Conservation (phyloP, 805 yeast species). For the Danielia reshetovae region DNA sequence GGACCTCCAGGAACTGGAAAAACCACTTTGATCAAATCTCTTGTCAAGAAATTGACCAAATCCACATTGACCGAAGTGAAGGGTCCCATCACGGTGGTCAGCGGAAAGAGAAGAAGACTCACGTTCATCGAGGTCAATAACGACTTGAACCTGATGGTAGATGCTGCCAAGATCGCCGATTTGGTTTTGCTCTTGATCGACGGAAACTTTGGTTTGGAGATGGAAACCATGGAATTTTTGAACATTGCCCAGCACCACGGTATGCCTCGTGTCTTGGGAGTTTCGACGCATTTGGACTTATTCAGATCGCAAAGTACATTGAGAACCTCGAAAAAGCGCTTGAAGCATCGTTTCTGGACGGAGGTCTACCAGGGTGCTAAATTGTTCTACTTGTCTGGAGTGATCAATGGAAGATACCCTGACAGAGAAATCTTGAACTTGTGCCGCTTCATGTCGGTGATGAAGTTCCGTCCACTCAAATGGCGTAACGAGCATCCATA, state of each 20-base stretch:
- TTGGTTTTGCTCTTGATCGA: slow-evolving; percentile 84
- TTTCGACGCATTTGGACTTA: slow-evolving; percentile 91
- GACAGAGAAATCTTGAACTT: slow-evolving; percentile 92
- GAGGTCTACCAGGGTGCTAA: slow-evolving; percentile 99
- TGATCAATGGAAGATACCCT: slow-evolving; percentile 94
- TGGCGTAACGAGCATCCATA: slow-evolving; percentile 99
- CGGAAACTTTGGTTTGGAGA: slow-evolving; percentile 96
- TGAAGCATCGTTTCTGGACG: slow-evolving; percentile 96
- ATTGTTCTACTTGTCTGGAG: slow-evolving; percentile 90
- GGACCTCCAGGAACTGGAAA: slow-evolving; percentile 99
- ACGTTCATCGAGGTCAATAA: slow-evolving; percentile 92
- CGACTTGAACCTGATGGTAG: slow-evolving; percentile 93
- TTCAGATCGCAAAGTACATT: slow-evolving; percentile 87
- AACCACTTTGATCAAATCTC: slow-evolving; percentile 84
- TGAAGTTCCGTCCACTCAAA: slow-evolving; percentile 98
- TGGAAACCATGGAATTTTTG: slow-evolving; percentile 99
- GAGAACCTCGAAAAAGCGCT: slow-evolving; percentile 84
- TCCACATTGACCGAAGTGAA: slow-evolving; percentile 80
- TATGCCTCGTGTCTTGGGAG: slow-evolving; percentile 95
- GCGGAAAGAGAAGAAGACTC: slow-evolving; percentile 88
- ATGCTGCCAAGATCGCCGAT: slow-evolving; percentile 93
- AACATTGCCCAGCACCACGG: slow-evolving; percentile 98
- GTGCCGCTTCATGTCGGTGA: slow-evolving; percentile 88
- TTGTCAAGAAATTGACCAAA: slow-evolving; percentile 83
- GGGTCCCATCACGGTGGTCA: slow-evolving; percentile 95